A percentile compares a stretch with the other conserved stretches of the same genome.
Evolutionary conservation across 108 stramenopile species (phyloP).

Genomic region (Fragilariopsis cylindrus): DNA sequence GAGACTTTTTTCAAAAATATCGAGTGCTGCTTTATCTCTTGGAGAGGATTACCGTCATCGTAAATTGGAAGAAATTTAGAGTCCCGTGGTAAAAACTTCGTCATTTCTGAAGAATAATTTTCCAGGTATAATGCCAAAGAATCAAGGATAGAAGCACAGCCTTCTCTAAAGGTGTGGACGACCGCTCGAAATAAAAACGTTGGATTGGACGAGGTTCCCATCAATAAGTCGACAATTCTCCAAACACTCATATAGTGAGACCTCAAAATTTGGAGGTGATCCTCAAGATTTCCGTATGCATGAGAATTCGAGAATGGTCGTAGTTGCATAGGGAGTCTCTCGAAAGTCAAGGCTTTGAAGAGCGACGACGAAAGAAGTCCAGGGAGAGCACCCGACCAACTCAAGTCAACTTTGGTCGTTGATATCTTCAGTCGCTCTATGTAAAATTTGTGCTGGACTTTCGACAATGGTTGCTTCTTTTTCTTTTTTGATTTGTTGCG

Average conservation of each 20-base stretch:
- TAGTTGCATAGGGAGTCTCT: constrained; percentile 47
- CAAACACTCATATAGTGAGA: constrained; percentile 58
- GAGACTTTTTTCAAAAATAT: background rate
- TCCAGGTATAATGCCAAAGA: constrained; percentile 18
- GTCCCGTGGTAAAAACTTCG: constrained; percentile 9
- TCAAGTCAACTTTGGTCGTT: constrained; percentile 49
- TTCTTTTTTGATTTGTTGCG: constrained; percentile 7
- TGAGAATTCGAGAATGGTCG: constrained; percentile 47
- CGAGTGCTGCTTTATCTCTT: constrained; percentile 5
- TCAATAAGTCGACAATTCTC: constrained; percentile 51
- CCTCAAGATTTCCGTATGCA: constrained; percentile 54
- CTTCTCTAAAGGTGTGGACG: constrained; percentile 48
- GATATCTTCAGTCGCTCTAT: constrained; percentile 60
- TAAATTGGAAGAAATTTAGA: constrained; percentile 23
- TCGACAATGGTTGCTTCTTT: constrained; percentile 13
- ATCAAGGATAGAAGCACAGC: constrained; percentile 38
- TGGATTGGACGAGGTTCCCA: constrained; percentile 56
- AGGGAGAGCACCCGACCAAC: constrained; percentile 58
- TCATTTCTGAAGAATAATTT: constrained; percentile 3
- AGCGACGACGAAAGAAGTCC: constrained; percentile 32
- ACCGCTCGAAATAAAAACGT: constrained; percentile 49
- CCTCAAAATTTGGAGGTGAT: constrained; percentile 48
- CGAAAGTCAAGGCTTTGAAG: constrained; percentile 55
- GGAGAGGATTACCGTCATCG: constrained; percentile 23
- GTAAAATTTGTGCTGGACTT: constrained; percentile 56